Percentiles rank a stretch among this genome's conserved stretches.
phyloP scores from a whole-genome alignment of 768 basidiomycete species.

The Trichaptum fuscoviolaceum region DNA sequence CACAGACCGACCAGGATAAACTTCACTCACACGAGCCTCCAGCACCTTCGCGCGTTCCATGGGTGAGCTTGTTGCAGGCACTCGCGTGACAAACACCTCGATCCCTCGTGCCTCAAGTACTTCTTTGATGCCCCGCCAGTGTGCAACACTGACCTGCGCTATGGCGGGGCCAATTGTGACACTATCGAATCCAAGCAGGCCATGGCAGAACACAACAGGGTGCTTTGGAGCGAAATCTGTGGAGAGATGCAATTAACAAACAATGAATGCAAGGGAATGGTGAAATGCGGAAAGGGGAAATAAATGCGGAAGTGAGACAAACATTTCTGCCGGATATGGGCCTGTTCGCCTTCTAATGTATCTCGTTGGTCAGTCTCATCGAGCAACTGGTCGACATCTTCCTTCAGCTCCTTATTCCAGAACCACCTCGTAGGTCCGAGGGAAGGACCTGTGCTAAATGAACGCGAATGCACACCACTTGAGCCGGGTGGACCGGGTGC shows the following conservation, averaged over 20 bases:
- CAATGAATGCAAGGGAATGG: background rate
- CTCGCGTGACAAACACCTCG: slow-evolving; percentile 89
- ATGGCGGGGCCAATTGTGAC: slow-evolving; percentile 74
- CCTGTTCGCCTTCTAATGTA: slow-evolving; percentile 41
- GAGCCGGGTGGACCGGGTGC: slow-evolving; percentile 19
- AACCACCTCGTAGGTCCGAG: slow-evolving; percentile 30
- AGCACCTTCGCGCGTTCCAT: slow-evolving; percentile 86
- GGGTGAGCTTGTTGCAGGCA: slow-evolving; percentile 88
- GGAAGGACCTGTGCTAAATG: slow-evolving; percentile 13
- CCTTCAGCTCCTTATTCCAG: slow-evolving; percentile 39
- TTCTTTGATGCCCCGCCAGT: slow-evolving; percentile 97
- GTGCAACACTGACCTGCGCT: slow-evolving; percentile 78
- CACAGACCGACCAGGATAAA: slow-evolving; percentile 76
- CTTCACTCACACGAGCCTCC: slow-evolving; percentile 71
- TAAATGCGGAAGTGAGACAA: slow-evolving; percentile 20
- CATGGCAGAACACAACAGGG: slow-evolving; percentile 94
- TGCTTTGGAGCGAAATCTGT: slow-evolving; percentile 73
- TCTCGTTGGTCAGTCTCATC: slow-evolving; percentile 49
- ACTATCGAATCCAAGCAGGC: slow-evolving; percentile 84
- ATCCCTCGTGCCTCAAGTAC: slow-evolving; percentile 83
- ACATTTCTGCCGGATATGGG: slow-evolving; percentile 56
- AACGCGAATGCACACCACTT: slow-evolving; percentile 14
- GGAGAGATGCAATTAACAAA: slow-evolving; percentile 7
- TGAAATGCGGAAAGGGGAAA: background rate
- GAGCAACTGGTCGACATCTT: slow-evolving; percentile 38